Percentiles rank a stretch among this genome's conserved stretches.
Evolutionary conservation across 306 rosid genomes (phyloP).

Genomic region (Mucuna pruriens): DNA sequence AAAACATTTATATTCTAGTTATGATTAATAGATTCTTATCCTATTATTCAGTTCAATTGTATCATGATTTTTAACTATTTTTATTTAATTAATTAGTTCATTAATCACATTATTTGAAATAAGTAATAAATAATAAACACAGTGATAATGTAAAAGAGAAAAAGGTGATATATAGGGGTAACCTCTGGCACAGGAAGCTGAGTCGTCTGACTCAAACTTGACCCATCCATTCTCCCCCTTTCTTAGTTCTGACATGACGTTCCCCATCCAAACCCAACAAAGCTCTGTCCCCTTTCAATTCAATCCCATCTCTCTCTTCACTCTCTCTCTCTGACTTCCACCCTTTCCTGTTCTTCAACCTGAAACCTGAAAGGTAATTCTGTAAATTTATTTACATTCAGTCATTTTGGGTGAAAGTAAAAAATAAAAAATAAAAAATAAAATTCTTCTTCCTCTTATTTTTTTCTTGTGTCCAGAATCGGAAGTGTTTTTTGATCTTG

Average conservation of each 20-base stretch:
- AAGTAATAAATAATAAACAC: background rate
- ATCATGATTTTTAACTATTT: too few species aligned
- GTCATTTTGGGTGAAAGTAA: background rate
- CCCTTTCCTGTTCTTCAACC: background rate
- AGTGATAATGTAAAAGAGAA: background rate
- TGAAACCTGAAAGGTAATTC: background rate
- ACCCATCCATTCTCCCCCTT: constrained; percentile 8
- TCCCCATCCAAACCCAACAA: constrained; percentile 13
- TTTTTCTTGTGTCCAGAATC: constrained; percentile 9
- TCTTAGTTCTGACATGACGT: constrained; percentile 31
- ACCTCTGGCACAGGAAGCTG: constrained; percentile 20
- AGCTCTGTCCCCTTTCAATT: background rate
- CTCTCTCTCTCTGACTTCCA: background rate
- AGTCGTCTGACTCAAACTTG: constrained; percentile 43
- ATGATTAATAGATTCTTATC: too few species aligned
- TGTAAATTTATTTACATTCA: background rate
- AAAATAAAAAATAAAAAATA: background rate
- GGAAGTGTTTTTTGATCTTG: constrained; percentile 32
- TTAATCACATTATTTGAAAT: background rate
- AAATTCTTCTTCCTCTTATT: background rate
- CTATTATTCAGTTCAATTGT: too few species aligned
- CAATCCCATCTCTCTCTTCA: background rate
- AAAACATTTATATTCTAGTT: too few species aligned
- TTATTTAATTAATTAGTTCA: background rate
- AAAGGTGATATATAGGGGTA: background rate